Conservation (phyloP, 2,329 filamentous ascomycete genomes). For the Herpotrichia juniperi region DNA sequence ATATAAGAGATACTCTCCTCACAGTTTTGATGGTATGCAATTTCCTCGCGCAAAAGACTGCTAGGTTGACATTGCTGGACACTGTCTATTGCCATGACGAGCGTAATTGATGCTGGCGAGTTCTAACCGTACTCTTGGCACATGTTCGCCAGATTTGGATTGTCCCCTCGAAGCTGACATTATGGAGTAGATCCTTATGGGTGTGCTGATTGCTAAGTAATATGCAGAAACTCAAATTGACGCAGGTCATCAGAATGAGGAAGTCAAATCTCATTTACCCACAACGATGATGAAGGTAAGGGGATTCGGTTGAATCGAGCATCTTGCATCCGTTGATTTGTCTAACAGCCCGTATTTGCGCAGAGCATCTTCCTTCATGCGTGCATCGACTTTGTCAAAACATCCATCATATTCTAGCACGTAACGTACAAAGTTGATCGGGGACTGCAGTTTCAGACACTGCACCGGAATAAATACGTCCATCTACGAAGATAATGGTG, state of each 20-base stretch:
- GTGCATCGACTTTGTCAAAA: slow-evolving; percentile 38
- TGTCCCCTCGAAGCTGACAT: too few species aligned
- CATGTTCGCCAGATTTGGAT: not conserved
- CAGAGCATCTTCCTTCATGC: slow-evolving; percentile 40
- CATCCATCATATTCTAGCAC: slow-evolving; percentile 41
- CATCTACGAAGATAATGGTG: too few species aligned
- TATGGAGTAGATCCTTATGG: too few species aligned
- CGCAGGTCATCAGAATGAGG: not conserved
- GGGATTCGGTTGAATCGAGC: too few species aligned
- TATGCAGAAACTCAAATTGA: slow-evolving; percentile 14
- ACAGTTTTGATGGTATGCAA: slow-evolving; percentile 30
- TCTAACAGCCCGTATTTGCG: slow-evolving; percentile 38
- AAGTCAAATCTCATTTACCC: slow-evolving; percentile 5
- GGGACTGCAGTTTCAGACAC: too few species aligned
- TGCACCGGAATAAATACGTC: too few species aligned
- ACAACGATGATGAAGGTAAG: slow-evolving; percentile 27
- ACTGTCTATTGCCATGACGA: slow-evolving; percentile 33
- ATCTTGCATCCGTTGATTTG: too few species aligned
- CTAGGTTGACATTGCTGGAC: slow-evolving; percentile 20
- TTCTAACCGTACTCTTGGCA: not conserved
- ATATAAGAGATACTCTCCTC: slow-evolving; percentile 36
- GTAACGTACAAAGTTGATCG: too few species aligned
- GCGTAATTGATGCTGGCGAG: slow-evolving; percentile 30
- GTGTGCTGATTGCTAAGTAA: too few species aligned
- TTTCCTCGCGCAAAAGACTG: not conserved